These are phyloP conservation scores for Diaporthe destruens DNA, from an alignment of 2,329 filamentous ascomycete genomes.

Conservation along the genomic window DNA sequence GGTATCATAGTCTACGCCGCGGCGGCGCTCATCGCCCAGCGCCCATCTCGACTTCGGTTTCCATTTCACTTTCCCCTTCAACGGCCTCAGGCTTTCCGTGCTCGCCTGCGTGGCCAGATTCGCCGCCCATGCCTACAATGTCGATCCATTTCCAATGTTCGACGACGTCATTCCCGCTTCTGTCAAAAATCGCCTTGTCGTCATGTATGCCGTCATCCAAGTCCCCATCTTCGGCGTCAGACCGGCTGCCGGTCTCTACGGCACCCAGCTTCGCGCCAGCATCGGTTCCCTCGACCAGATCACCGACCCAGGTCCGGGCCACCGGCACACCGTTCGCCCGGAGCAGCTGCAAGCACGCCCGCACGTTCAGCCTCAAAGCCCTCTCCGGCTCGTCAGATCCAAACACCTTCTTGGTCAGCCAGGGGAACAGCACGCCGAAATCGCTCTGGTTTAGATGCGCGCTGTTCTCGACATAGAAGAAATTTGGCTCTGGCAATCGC, in stretches of 20 bases:
- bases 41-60: constrained; percentile 50
- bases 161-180: constrained; percentile 52
- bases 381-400: constrained; percentile 69
- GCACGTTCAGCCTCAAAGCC: constrained; percentile 69
- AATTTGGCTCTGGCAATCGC: constrained; percentile 66
- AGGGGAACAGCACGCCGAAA: constrained; percentile 85
- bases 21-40: constrained; percentile 3
- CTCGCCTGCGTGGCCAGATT: constrained; percentile 44
- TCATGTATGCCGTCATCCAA: constrained; percentile 56
- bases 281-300: constrained; percentile 62
- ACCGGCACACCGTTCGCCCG: constrained; percentile 63
- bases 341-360: constrained; percentile 69
- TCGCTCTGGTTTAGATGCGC: constrained; percentile 88
- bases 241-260: constrained; percentile 30
- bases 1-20: background rate
- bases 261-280: constrained; percentile 52
- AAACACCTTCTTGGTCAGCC: constrained; percentile 71
- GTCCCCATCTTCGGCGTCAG: constrained; percentile 42
- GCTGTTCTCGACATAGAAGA: constrained; percentile 81
- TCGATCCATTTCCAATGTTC: constrained; percentile 67
- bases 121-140: constrained; percentile 61
- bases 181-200: constrained; percentile 65
- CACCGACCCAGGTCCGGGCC: constrained; percentile 61
- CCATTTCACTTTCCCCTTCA: constrained; percentile 52
- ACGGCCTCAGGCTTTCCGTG: constrained; percentile 42